A percentile compares a stretch with the other conserved stretches of the same genome.
phyloP scores from a whole-genome alignment of 2,329 filamentous ascomycete genomes.

The Trichoderma breve region DNA sequence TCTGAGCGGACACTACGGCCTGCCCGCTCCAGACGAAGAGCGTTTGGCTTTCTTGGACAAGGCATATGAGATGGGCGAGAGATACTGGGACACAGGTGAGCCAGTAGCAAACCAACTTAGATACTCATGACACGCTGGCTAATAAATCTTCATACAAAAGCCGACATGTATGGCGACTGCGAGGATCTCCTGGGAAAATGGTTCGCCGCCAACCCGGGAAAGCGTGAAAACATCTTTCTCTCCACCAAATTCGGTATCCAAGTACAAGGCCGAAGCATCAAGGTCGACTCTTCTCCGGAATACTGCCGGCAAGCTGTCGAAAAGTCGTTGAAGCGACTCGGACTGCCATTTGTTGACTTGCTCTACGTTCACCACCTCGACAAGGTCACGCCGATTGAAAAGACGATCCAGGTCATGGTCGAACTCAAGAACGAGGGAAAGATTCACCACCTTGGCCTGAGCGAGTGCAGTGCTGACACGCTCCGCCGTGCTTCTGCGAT shows the following conservation, averaged over 20 bases:
- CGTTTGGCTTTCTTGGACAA: conserved; percentile 51
- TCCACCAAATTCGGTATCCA: conserved; percentile 39
- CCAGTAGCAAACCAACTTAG: rapidly evolving
- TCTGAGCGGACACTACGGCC: conserved; percentile 38
- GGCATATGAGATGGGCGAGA: conserved; percentile 49
- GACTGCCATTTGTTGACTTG: conserved; percentile 53
- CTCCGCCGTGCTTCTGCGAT: conserved; percentile 51
- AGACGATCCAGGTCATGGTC: conserved; percentile 52
- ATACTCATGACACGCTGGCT: not conserved
- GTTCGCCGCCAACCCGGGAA: conserved; percentile 45
- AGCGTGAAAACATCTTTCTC: conserved; percentile 49
- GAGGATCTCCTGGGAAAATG: conserved; percentile 51
- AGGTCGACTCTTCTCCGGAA: conserved; percentile 6
- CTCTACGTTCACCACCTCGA: conserved; percentile 55
- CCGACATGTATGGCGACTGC: conserved; percentile 45
- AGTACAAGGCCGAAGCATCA: not conserved
- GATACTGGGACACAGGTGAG: conserved; percentile 48
- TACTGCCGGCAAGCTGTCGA: conserved; percentile 27
- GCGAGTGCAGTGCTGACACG: conserved; percentile 48
- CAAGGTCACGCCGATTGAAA: conserved; percentile 45
- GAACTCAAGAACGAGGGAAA: conserved; percentile 52
- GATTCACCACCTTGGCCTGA: conserved; percentile 56
- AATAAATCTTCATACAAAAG: conserved; percentile 10
- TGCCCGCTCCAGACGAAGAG: conserved; percentile 46
- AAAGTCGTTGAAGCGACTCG: conserved; percentile 45